These are phyloP conservation scores for Rhodomyrtus tomentosa DNA, from an alignment of 345 rosid genomes.

Conservation along the genomic window DNA sequence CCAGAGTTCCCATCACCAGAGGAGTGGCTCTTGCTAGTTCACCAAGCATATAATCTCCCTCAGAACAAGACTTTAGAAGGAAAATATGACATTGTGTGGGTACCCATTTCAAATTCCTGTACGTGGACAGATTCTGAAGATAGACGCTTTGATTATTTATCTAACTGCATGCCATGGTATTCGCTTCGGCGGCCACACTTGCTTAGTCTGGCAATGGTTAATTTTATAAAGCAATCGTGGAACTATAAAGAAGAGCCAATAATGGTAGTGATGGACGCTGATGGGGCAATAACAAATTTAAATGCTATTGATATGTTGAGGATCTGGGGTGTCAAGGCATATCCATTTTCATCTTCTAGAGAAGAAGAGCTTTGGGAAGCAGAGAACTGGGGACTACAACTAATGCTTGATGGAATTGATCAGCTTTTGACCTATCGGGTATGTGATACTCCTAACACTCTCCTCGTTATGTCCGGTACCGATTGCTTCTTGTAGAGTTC, in stretches of 20 bases:
- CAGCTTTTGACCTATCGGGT: conserved; percentile 46
- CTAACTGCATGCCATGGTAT: conserved; percentile 52
- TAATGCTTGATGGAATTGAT: conserved; percentile 40
- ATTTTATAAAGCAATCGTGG: conserved; percentile 48
- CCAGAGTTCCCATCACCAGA: conserved; percentile 43
- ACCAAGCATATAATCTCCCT: conserved; percentile 44
- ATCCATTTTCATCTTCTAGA: conserved; percentile 54
- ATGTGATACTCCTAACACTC: neutral
- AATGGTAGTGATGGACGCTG: conserved; percentile 45
- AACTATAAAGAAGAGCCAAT: conserved; percentile 27
- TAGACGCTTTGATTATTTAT: conserved; percentile 23
- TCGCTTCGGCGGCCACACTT: conserved; percentile 43
- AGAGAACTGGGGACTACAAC: conserved; percentile 38
- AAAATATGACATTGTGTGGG: conserved; percentile 47
- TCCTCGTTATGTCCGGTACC: neutral
- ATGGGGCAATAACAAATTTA: conserved; percentile 38
- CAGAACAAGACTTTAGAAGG: conserved; percentile 16
- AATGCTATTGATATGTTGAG: conserved; percentile 64
- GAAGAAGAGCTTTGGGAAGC: conserved; percentile 63
- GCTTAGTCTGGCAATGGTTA: conserved; percentile 32
- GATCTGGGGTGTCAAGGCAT: conserved; percentile 68
- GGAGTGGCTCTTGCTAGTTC: conserved; percentile 41
- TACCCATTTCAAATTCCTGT: conserved; percentile 37
- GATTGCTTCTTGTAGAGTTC: neutral
- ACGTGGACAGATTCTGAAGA: conserved; percentile 45